Base-by-base conservation (phyloP, 305 asterid species). In the Ajuga reptans region DNA sequence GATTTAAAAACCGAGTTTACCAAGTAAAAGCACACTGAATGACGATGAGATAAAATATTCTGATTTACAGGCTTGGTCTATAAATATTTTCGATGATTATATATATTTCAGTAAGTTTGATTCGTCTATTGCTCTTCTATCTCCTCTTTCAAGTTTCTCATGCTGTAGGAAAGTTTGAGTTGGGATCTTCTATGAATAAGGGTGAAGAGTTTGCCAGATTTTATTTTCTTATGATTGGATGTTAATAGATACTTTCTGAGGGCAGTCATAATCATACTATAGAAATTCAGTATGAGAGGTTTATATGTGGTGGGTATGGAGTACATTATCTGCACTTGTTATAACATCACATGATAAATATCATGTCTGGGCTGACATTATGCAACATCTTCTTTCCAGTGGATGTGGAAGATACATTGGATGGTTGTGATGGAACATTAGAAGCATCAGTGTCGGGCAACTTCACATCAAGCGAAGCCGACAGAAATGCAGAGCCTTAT, bases 401-500 rank as follows among this genome's bases (percentile, higher is more conserved):
- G 88, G 85, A 84, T 50, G 69, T 67, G 41, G 82, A 82, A 58
- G 76, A 77, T 64, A 55, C 77, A 45, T 66, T 67, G 59, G 85
- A 81, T 71, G 84, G 64, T 46, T 78, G 78, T 63, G 47, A 66
- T 77, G 80, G 70, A 72, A 71, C 77, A 73, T 74, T 66, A 18
- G 89, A 81, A 39, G 59, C 83, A 31, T 82, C 84, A 63, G 80
- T 29, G 24, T 72, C 31, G 0, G 85, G 83, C 73, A 82, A 80
- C 50, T 66, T 72, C 39, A 72, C 72, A 56, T 17, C 77, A 18
- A 46, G 73, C 33, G 80, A 77, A 61, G 57, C 71, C 68, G 84
- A 82, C 39, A 69, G 77, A 76, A 76, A 72, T 60, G 60, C 52
- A 59, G 94, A 85, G 79, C 94, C 91, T 56, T 72, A 45, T 68